Percentiles rank a stretch among this genome's conserved stretches.
Evolutionary conservation across 768 basidiomycete species (phyloP).

Genomic region (Cubamyces lactineus): DNA sequence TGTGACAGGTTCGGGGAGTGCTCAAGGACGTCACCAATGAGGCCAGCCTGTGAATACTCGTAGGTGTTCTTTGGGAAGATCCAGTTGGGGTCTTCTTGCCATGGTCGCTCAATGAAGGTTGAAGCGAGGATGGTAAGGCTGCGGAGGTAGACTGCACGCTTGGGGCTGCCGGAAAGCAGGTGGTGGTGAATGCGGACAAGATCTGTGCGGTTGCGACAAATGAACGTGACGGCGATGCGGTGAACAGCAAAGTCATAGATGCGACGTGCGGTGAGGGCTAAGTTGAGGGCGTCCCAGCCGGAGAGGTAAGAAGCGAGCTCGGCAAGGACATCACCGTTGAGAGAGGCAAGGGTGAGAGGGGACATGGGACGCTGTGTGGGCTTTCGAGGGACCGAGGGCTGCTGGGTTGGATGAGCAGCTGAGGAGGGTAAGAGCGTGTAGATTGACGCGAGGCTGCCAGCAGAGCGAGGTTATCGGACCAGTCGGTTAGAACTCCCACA

Average conservation of each 20-base stretch:
- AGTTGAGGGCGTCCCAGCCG: conserved; percentile 17
- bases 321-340: conserved; percentile 15
- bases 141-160: conserved; percentile 11
- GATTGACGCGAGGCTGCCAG: conserved; percentile 4
- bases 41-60: conserved; percentile 14
- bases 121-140: conserved; percentile 16
- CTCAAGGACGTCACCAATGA: conserved; percentile 15
- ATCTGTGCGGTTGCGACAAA: conserved; percentile 14
- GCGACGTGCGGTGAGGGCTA: conserved; percentile 13
- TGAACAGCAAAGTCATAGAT: conserved; percentile 16
- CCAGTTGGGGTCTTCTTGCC: conserved; percentile 23
- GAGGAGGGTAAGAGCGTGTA: not conserved
- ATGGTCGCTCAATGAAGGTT: conserved; percentile 17
- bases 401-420: not conserved
- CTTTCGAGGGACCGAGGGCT: not conserved
- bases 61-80: conserved; percentile 16
- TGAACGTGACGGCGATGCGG: conserved; percentile 8
- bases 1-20: conserved; percentile 8
- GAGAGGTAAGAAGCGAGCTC: conserved; percentile 11
- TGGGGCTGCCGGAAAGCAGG: conserved; percentile 8
- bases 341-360: not conserved
- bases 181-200: conserved; percentile 2
- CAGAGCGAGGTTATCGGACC: conserved; percentile 6
- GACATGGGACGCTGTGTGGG: not conserved
- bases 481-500: conserved; percentile 12